These are phyloP conservation scores for Musa schizocarpa DNA, from an alignment of 176 grass and related monocot species.

Conservation along the genomic window DNA sequence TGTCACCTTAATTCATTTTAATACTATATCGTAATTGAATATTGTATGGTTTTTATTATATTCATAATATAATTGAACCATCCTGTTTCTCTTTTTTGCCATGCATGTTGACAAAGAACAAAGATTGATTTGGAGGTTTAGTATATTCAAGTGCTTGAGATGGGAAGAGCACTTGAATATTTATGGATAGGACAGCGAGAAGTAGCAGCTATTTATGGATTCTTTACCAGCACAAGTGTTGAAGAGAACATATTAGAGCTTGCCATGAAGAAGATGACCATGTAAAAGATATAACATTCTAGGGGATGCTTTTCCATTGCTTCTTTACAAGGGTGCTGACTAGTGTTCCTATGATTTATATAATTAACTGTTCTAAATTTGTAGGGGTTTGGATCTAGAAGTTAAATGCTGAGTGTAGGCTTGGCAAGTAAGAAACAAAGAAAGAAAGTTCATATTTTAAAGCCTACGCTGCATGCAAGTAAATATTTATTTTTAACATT, in stretches of 20 bases:
- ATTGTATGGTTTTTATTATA: no score
- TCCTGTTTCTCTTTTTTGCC: no score
- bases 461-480: neutral
- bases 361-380: constrained; percentile 7
- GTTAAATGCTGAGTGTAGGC: constrained; percentile 91
- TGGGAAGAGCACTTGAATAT: no score
- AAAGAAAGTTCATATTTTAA: constrained; percentile 39
- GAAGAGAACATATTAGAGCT: constrained; percentile 99
- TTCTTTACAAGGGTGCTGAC: constrained; percentile 1
- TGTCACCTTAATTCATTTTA: no score
- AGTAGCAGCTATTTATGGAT: constrained; percentile 92
- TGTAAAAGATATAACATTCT: constrained; percentile 1
- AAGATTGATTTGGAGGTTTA: no score
- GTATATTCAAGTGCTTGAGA: no score
- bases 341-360: constrained; percentile 1
- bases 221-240: constrained; percentile 95
- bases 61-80: no score
- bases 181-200: constrained; percentile 91
- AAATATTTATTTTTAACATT: no score
- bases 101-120: no score
- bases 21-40: no score
- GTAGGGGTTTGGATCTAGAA: constrained; percentile 99
- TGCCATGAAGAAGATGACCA: constrained; percentile 85
- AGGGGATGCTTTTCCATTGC: neutral
- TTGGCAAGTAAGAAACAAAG: constrained; percentile 99